Percentiles rank a stretch among this genome's conserved stretches.
phyloP scores from a whole-genome alignment of 768 basidiomycete species.

The Lentinula guzmanii region DNA sequence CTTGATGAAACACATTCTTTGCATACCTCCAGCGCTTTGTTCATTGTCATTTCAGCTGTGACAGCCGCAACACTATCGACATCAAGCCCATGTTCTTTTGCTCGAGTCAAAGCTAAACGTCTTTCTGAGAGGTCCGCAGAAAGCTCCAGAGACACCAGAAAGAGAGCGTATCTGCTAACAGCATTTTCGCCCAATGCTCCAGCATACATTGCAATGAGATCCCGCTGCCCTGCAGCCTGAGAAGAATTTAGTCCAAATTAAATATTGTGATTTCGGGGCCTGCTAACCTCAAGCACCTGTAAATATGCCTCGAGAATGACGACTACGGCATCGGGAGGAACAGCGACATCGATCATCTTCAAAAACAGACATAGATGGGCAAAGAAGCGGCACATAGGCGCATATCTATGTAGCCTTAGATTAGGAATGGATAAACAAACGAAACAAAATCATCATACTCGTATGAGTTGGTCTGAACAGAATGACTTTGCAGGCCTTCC shows the following conservation, averaged over 20 bases:
- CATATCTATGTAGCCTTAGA: conserved; percentile 38
- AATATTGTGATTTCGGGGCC: conserved; percentile 10
- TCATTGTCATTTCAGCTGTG: conserved; percentile 74
- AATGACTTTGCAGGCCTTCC: conserved; percentile 43
- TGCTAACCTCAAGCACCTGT: conserved; percentile 69
- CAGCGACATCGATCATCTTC: conserved; percentile 69
- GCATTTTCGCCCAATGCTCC: conserved; percentile 87
- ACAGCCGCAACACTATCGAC: conserved; percentile 72
- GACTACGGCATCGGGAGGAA: conserved; percentile 73
- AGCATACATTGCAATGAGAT: conserved; percentile 92
- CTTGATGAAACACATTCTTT: background rate
- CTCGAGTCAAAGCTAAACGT: conserved; percentile 62
- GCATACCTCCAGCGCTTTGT: conserved; percentile 59
- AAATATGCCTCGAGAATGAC: conserved; percentile 86
- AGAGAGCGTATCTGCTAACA: conserved; percentile 86
- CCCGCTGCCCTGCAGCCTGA: conserved; percentile 70
- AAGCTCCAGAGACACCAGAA: conserved; percentile 74
- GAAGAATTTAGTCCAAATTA: background rate
- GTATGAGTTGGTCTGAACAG: conserved; percentile 38
- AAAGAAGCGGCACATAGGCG: conserved; percentile 81
- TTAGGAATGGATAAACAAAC: too few species aligned
- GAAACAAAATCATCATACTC: conserved; percentile 43
- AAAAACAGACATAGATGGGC: conserved; percentile 89
- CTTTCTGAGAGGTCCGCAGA: conserved; percentile 60
- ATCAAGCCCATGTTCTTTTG: conserved; percentile 81